Conservation (phyloP, 768 basidiomycete genomes). For the Kwoniella dejecticola region DNA sequence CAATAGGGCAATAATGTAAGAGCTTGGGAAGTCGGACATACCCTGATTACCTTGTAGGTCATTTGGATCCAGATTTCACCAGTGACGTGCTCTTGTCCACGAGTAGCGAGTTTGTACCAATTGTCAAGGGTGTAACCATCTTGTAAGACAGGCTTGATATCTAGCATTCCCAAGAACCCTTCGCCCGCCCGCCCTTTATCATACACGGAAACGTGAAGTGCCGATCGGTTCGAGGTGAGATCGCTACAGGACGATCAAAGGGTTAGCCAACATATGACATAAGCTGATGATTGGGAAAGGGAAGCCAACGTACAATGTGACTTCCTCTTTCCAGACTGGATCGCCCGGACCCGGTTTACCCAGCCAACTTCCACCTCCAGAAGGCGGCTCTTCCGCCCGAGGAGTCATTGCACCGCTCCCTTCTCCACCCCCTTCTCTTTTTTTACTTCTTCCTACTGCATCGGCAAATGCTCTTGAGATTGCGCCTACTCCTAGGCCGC, state of each 20-base stretch:
- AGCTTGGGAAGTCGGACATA: conserved; percentile 56
- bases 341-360: conserved; percentile 62
- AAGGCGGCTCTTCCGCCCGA: conserved; percentile 37
- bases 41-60: conserved; percentile 88
- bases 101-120: conserved; percentile 64
- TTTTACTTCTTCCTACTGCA: conserved; percentile 50
- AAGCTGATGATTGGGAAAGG: not conserved
- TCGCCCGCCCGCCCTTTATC: conserved; percentile 80
- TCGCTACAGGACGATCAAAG: conserved; percentile 65
- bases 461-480: conserved; percentile 55
- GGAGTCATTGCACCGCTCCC: conserved; percentile 44
- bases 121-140: conserved; percentile 94
- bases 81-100: conserved; percentile 68
- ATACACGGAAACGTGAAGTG: conserved; percentile 86
- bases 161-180: conserved; percentile 84
- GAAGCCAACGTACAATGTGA: conserved; percentile 78
- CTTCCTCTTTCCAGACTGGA: conserved; percentile 99
- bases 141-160: conserved; percentile 85
- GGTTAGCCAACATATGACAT: not conserved
- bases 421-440: conserved; percentile 29
- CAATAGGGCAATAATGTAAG: not conserved
- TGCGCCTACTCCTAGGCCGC: conserved; percentile 51
- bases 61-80: conserved; percentile 95
- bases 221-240: conserved; percentile 82
- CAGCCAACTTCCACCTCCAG: conserved; percentile 38